These are phyloP conservation scores for Sarcocystis neurona DNA, from an alignment of 169 alveolate species.

Conservation along the genomic window DNA sequence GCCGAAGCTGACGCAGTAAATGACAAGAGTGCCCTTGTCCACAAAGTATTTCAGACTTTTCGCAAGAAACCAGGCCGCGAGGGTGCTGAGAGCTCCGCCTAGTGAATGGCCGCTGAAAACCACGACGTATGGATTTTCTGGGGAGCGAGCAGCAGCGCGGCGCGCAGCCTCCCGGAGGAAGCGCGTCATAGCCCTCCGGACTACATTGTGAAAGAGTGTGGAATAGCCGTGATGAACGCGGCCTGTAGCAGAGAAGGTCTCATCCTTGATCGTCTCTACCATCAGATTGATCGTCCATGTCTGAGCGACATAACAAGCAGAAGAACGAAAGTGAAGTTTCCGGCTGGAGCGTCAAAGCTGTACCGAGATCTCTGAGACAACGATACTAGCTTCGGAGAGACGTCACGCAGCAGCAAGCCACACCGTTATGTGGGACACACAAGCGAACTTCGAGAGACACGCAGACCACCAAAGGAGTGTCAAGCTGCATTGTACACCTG, in stretches of 20 bases:
- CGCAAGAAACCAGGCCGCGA: slow-evolving; percentile 57
- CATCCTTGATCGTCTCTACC: slow-evolving; percentile 31
- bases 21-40: slow-evolving; percentile 30
- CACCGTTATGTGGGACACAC: no score
- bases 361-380: no score
- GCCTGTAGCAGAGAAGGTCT: slow-evolving; percentile 26
- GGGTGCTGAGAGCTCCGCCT: slow-evolving; percentile 52
- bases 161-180: slow-evolving; percentile 18
- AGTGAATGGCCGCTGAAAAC: slow-evolving; percentile 63
- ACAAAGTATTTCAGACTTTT: not conserved
- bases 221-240: slow-evolving; percentile 44
- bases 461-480: no score
- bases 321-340: not conserved
- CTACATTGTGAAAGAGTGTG: slow-evolving; percentile 29
- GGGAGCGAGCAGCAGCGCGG: not conserved
- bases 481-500: no score
- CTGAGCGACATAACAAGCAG: slow-evolving; percentile 16
- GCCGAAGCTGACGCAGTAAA: slow-evolving; percentile 46
- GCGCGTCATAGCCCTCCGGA: slow-evolving; percentile 56
- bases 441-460: no score
- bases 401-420: no score
- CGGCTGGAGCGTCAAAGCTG: no score
- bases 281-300: slow-evolving; percentile 55
- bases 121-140: slow-evolving; percentile 42
- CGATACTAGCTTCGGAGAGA: no score